Base-by-base conservation (phyloP, 2,329 filamentous ascomycete genomes). In the Ophiobolus disseminans region DNA sequence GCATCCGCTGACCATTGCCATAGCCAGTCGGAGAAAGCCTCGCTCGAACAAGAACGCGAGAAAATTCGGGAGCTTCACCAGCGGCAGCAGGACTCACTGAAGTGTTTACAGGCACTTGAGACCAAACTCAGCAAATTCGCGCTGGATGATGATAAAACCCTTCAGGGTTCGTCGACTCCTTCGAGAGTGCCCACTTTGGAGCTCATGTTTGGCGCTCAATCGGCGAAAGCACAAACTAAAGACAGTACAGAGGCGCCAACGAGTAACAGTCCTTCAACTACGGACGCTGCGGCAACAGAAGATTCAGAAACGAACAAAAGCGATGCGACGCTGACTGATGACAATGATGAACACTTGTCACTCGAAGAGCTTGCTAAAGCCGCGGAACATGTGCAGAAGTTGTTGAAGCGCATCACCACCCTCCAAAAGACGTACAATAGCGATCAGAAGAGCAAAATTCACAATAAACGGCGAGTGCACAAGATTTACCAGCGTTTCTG, bases 401-500 rank as follows among this genome's bases (percentile, higher is more conserved):
- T 69, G 2, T 30, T 67, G 14, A 54, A 50, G 21, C 48, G 57
- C 9, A 59, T 69, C 17, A 45, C 46, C 8, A 14, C 38, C 4
- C 48, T 69, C 1, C 64, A 67, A 30, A 41, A 53, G 9, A 44
- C 32, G 8, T 50, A 59, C 8, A 40, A 55, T 13, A 31, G 34
- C 14, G 21, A 23, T 3, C 30, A 52, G 8, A 16, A 55, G 1
- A 25, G 21, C 3, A 14, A 20, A 1, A 37, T 37, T 0, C 46
- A 45, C 19, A 46, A 45, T 1, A 63, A 53, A 26, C 49, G 37
- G 28, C 48, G 48, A 4, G 51, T 68, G 8, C 46, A 50, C 8
- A 67, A 63, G 38, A 22, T 62, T 1, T 68, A 65, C 47, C 54
- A 48, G 17, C 57, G 61, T 7, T 68, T 68, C 19, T 62, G 62